Evolutionary conservation across 139 green algal species (phyloP).

Genomic region (Chlorella ohadii): DNA sequence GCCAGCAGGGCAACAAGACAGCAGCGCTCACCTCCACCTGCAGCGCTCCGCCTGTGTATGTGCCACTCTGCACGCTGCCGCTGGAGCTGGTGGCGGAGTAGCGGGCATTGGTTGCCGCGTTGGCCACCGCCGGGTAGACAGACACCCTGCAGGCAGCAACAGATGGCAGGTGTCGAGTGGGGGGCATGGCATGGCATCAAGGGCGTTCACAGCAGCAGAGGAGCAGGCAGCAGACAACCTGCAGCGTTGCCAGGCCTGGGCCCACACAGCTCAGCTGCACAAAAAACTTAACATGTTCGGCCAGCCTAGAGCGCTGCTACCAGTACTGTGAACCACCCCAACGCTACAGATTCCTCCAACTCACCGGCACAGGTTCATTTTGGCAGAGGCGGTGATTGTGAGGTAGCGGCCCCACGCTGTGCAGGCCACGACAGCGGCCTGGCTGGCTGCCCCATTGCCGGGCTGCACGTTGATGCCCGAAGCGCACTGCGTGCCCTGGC

Average conservation of each 20-base stretch:
- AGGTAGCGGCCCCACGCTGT: conserved; percentile 13
- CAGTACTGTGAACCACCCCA: too few relatives aligned
- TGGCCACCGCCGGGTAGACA: conserved; percentile 6
- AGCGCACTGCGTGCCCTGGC: background rate
- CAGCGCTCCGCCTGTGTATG: background rate
- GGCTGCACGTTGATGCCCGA: background rate
- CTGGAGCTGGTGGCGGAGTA: background rate
- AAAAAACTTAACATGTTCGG: too few relatives aligned
- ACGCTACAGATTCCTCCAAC: background rate
- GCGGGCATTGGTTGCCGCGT: background rate
- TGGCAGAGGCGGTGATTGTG: background rate
- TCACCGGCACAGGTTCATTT: conserved; percentile 20
- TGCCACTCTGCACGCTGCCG: background rate
- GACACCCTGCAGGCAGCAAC: conserved; percentile 21
- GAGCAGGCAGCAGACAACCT: background rate
- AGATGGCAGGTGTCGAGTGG: too few relatives aligned
- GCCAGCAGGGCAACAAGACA: too few relatives aligned
- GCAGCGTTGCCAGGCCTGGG: background rate
- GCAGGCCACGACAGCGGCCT: conserved; percentile 5
- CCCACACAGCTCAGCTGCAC: too few relatives aligned
- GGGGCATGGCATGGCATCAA: too few relatives aligned
- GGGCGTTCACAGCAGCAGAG: background rate
- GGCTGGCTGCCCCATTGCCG: background rate
- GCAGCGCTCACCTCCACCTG: background rate
- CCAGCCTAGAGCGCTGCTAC: too few relatives aligned